Evolutionary conservation across 2,329 filamentous ascomycete genomes (phyloP).

Genomic region (Drechslerella dactyloides): DNA sequence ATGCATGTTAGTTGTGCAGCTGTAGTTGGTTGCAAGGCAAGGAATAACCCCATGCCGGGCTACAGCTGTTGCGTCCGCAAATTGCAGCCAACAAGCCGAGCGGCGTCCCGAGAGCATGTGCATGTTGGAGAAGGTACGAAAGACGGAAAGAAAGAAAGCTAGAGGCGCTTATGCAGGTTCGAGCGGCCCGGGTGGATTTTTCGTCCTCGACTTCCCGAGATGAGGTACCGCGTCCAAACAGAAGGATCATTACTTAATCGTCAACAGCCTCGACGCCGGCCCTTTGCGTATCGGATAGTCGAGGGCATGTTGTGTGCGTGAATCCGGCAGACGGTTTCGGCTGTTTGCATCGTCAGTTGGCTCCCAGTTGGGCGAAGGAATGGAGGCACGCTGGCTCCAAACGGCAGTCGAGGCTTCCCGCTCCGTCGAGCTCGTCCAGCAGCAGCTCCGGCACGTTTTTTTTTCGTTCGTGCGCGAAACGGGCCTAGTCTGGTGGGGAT

Average conservation of each 20-base stretch:
- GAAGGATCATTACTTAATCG: too few species aligned
- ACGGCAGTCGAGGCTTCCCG: neutral
- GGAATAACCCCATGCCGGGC: too few species aligned
- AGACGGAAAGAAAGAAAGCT: too few species aligned
- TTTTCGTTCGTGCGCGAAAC: too few species aligned
- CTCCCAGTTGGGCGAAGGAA: conserved; percentile 20
- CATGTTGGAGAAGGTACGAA: too few species aligned
- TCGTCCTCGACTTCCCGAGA: too few species aligned
- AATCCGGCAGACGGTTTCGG: conserved; percentile 51
- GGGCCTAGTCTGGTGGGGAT: too few species aligned
- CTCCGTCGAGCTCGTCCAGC: neutral
- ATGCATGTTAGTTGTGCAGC: too few species aligned
- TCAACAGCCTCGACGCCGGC: too few species aligned
- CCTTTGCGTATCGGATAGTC: neutral
- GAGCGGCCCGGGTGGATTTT: neutral
- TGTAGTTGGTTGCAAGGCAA: too few species aligned
- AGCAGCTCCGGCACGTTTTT: neutral
- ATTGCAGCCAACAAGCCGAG: neutral
- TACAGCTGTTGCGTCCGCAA: too few species aligned
- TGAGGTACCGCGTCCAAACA: too few species aligned
- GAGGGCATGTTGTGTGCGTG: neutral
- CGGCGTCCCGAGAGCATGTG: neutral
- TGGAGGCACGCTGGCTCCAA: conserved; percentile 1
- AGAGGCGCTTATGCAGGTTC: conserved; percentile 33
- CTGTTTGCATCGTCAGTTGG: conserved; percentile 13